Evolutionary conservation across 2,329 filamentous ascomycete species (phyloP).

Genomic region (Neocucurbitaria cava): DNA sequence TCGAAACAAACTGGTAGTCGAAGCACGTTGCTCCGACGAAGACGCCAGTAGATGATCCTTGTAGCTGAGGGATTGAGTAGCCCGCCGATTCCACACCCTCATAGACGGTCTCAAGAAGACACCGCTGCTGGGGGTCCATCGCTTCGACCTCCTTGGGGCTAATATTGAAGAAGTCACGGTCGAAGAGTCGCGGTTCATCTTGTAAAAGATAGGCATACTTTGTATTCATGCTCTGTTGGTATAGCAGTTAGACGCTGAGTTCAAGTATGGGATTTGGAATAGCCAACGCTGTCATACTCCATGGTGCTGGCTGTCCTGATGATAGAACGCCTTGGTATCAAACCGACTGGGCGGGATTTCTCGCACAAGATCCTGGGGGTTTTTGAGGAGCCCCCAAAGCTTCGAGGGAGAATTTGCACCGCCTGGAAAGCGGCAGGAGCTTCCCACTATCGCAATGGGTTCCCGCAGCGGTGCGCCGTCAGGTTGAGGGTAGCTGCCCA

Average conservation of each 20-base stretch:
- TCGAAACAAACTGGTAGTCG: constrained; percentile 10
- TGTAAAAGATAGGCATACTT: constrained; percentile 26
- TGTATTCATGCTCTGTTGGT: too few species aligned
- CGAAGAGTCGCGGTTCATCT: constrained; percentile 25
- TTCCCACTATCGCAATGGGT: background rate
- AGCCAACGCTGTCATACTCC: too few species aligned
- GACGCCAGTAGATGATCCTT: constrained; percentile 10
- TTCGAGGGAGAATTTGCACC: background rate
- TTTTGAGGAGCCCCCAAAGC: background rate
- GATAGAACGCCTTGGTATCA: too few species aligned
- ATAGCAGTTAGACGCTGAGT: too few species aligned
- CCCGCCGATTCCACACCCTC: constrained; percentile 21
- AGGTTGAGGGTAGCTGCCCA: too few species aligned
- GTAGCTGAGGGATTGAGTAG: constrained; percentile 3
- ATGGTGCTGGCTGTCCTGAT: too few species aligned
- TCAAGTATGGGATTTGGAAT: too few species aligned
- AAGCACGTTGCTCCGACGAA: too few species aligned
- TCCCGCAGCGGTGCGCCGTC: too few species aligned
- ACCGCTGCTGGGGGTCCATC: constrained; percentile 33
- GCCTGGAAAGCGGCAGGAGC: background rate
- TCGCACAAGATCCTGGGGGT: background rate
- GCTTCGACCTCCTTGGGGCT: constrained; percentile 15
- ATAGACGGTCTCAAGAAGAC: constrained; percentile 25
- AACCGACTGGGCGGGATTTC: background rate
- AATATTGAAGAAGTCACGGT: constrained; percentile 29